Base-by-base conservation (phyloP, 768 basidiomycete genomes). In the Leucosporidium yakuticum region DNA sequence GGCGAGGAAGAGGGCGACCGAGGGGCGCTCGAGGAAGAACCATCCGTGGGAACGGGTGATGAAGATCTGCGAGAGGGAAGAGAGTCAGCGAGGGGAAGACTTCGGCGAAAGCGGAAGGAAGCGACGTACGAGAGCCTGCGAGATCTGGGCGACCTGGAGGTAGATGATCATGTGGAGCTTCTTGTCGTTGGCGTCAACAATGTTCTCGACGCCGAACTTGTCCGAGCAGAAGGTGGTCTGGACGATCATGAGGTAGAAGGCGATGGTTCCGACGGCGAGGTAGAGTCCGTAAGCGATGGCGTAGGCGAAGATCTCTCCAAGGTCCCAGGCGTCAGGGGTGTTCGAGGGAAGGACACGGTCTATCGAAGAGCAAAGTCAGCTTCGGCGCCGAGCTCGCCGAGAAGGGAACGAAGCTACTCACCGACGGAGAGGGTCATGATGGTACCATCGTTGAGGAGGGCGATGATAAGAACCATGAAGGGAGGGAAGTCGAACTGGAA, bases 401-500 rank as follows among this genome's bases (percentile, higher is more conserved):
- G 48, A 62, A 25, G 31, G n/a, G 1, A 21, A 20, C 14, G 29
- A 32, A 34, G 34, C 34, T 36, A 36, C 62, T 21, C 36, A 62
- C 62, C 62, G 68, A 76, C 69, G 8, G 89, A 91, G 66, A 97
- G 84, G 11, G 95, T 98, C 93, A 98, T 96, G 84, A 98, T 97
- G 70, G 95, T 97, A 78, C 95, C 95, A 78, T 98, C 95, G 80
- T 98, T 98, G 74, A 96, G 82, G 48, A 97, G 84, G 67, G 95
- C 95, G 73, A 98, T 93, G 80, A 97, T 91, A 79, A 98, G 88
- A 74, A 98, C 87, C 95, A 97, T 98, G 86, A 98, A 98, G 19
- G 95, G 92, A 73, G 95, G 95, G 91, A 98, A 98, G 80, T 96
- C 89, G 81, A 95, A 93, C 83, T 88, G 86, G 87, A 93, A 98